These are phyloP conservation scores for Chrysosporium keratinophilum DNA, from an alignment of 2,329 filamentous ascomycete genomes.

Conservation along the genomic window DNA sequence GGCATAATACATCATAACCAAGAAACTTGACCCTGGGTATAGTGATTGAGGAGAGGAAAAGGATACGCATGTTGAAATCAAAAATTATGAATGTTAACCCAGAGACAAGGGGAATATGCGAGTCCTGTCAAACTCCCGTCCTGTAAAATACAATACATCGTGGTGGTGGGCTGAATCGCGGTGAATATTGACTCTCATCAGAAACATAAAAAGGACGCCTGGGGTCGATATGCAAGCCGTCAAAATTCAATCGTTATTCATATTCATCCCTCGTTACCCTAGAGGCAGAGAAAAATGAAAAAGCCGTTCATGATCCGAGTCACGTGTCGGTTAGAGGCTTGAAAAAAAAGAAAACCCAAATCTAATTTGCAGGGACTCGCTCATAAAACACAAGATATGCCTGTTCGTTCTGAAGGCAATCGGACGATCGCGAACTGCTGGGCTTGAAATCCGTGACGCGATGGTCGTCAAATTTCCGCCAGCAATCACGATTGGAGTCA, in stretches of 20 bases:
- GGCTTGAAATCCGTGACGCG: conserved; percentile 48
- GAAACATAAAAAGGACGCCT: too few species aligned
- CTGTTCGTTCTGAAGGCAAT: conserved; percentile 50
- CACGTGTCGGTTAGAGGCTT: background rate
- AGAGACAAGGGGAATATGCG: too few species aligned
- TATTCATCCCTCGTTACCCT: background rate
- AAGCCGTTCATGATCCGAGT: background rate
- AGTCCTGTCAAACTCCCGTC: too few species aligned
- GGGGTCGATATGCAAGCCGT: background rate
- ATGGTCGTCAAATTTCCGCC: conserved; percentile 53
- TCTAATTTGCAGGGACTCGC: conserved; percentile 35
- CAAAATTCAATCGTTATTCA: conserved; percentile 1
- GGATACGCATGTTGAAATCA: too few species aligned
- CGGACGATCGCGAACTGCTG: conserved; percentile 37
- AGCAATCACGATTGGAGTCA: conserved; percentile 47
- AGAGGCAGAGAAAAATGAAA: background rate
- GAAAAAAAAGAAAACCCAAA: background rate
- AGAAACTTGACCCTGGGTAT: too few species aligned
- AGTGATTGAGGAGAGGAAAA: too few species aligned
- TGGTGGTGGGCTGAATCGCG: too few species aligned
- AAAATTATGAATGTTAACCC: too few species aligned
- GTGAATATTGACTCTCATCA: too few species aligned
- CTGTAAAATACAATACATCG: too few species aligned
- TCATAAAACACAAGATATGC: conserved; percentile 58
- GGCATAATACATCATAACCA: too few species aligned